Evolutionary conservation across 78 protist genomes (phyloP), one percentile per base, ranked within the genome.

Genomic region (Protostelium mycophagum): DNA sequence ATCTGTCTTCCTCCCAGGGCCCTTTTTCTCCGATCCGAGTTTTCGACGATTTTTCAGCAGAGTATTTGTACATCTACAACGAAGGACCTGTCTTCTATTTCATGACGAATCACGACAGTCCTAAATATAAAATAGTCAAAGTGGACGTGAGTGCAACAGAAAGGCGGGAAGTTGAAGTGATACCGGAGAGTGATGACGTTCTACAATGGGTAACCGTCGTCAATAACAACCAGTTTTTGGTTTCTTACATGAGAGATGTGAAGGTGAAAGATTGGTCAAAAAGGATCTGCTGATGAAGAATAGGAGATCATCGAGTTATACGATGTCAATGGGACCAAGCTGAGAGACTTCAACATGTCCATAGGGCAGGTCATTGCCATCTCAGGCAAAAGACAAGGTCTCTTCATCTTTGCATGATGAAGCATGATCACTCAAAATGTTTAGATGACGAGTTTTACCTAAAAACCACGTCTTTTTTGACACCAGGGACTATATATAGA

Each of bases 51-150:
- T 96, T 91, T 85, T 85, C 85, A 28, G 95, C 93, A 1, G 84
- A 88, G 39, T 97, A 96, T 88, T 35, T n/a, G 36, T 97, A 93
- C 88, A 34, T 97, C n/a, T n/a, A 87, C 63, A 96, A 95, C 85
- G 73, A 83, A n/a, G 98, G 91, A 1, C 34, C 83, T 10, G 1
- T 0, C n/a, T 91, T 96, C 83, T 90, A 31, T 86, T 95, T 97
- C 88, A 36, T 10, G 86, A 94, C 98, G 34, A 97, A 97, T 86
- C 63, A 91, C 73, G 29, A 93, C 23, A 97, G 98, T 16, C 96
- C 96, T 16, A 83, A 63, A 28, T 63, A 93, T 86, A 93, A 88
- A 91, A 1, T 97, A 31, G 86, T 97, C 16, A 31, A 86, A 5
- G 1, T 95, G 34, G 94, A 91, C 28, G 9, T 90, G 5, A 10